Conservation (phyloP, 2,329 filamentous ascomycete species). For the Arachnomyces sp. region DNA sequence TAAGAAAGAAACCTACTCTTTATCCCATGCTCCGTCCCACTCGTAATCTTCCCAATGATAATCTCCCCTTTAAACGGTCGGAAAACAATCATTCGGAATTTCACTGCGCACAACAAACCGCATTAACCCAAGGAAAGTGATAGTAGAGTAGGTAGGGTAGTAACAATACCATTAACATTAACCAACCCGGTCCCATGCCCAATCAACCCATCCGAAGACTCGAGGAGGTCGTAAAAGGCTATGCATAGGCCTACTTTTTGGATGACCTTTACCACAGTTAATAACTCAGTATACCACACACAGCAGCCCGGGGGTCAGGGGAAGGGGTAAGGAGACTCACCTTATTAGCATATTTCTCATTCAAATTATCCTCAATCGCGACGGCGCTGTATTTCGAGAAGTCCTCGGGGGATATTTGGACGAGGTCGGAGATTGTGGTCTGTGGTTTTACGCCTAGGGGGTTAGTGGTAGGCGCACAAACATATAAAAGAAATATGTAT, state of each 20-base stretch:
- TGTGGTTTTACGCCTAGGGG: conserved; percentile 28
- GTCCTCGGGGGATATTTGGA: conserved; percentile 83
- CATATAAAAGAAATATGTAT: conserved; percentile 14
- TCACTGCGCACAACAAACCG: conserved; percentile 48
- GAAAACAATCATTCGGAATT: conserved; percentile 89
- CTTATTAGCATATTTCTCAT: conserved; percentile 93
- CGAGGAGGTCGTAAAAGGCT: conserved; percentile 82
- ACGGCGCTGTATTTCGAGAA: conserved; percentile 72
- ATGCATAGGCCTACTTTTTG: conserved; percentile 92
- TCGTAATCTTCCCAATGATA: conserved; percentile 73
- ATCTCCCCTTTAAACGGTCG: conserved; percentile 94
- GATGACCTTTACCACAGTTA: conserved; percentile 53
- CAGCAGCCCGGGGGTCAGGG: not conserved
- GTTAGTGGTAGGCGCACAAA: conserved; percentile 12
- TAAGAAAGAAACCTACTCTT: conserved; percentile 44
- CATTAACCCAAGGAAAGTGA: conserved; percentile 1
- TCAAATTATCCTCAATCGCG: conserved; percentile 93
- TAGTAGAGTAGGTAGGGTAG: not conserved
- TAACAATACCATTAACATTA: conserved; percentile 74
- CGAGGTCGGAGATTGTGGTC: conserved; percentile 90
- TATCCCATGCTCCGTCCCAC: conserved; percentile 63
- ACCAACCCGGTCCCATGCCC: conserved; percentile 86
- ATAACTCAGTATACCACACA: conserved; percentile 3
- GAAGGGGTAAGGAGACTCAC: conserved; percentile 31
- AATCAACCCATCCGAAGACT: conserved; percentile 85